These are phyloP conservation scores for Mycosphaerella sp. DNA, from an alignment of 2,329 filamentous ascomycete species.

Conservation along the genomic window DNA sequence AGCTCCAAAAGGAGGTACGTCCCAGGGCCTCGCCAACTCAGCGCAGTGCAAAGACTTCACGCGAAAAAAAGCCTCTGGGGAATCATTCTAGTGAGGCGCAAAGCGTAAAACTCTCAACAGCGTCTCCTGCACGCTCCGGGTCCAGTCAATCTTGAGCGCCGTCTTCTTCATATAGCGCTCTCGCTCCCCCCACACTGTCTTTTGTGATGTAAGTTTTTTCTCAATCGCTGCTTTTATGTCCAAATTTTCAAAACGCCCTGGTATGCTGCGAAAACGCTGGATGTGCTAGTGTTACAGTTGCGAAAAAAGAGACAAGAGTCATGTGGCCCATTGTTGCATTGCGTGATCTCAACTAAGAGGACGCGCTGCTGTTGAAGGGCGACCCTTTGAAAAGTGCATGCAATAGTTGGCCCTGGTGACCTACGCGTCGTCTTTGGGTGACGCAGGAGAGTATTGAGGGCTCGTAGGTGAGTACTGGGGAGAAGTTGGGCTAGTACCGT, in stretches of 20 bases:
- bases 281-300: constrained; percentile 18
- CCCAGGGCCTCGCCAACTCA: background rate
- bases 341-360: constrained; percentile 34
- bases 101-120: background rate
- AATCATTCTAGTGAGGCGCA: constrained; percentile 1
- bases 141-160: background rate
- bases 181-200: background rate
- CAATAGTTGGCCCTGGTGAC: background rate
- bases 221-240: constrained; percentile 21
- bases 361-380: constrained; percentile 19
- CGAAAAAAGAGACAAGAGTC: constrained; percentile 6
- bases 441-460: constrained; percentile 41
- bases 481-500: constrained; percentile 39
- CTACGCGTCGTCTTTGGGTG: background rate
- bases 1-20: background rate
- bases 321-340: background rate
- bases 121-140: background rate
- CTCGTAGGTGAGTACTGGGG: constrained; percentile 53
- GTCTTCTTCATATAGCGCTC: background rate
- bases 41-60: background rate
- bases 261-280: constrained; percentile 20
- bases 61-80: background rate
- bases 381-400: background rate
- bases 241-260: constrained; percentile 17
- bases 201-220: constrained; percentile 1